Evolutionary conservation across 139 green algal species (phyloP), one percentile per base, ranked within the genome.

Genomic region (Coccomyxa sp.): DNA sequence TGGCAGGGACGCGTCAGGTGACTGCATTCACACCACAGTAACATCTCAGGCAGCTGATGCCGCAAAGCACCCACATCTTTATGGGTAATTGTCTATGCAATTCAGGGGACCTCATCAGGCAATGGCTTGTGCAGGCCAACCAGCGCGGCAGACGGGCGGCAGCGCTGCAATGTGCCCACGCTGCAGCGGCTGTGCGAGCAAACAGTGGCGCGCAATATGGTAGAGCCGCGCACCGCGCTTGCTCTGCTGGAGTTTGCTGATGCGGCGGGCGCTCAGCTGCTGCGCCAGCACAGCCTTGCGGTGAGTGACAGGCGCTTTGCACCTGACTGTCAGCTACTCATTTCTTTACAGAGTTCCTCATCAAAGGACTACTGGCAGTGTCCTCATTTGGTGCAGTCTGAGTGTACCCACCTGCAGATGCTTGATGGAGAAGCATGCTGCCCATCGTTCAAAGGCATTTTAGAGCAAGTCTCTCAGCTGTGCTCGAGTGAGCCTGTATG

Each of bases 161-260:
- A 16, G 44, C 44, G 44, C n/a, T n/a, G 44, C 44, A 79, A 70
- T 9, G 78, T 86, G 71, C 81, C 84, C 27, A 82, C 55, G 29
- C 80, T 97, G 82, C 91, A 96, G 85, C 77, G 87, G 73, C 73
- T 97, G 29, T 94, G 88, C 38, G 86, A 97, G 84, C 71, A 83
- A 8, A 85, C 74, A 14, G 86, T 97, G 39, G 93, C 89, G 6
- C 14, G 74, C 35, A 54, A 86, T 16, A 68, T 97, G 68, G 93
- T 95, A 44, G 93, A 97, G 69, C 92, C 93, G 12, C 86, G 90
- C 69, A 96, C 89, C 31, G 89, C 78, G 39, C 74, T 88, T 54
- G 83, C 88, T 37, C 69, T 97, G 35, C 81, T 98, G 77, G 88
- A 94, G 84, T 93, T 92, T 44, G 94, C 94, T 22, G 94, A 98